Conservation (phyloP, 1,284 basidiomycete genomes). For the Austroboletus niveus region DNA sequence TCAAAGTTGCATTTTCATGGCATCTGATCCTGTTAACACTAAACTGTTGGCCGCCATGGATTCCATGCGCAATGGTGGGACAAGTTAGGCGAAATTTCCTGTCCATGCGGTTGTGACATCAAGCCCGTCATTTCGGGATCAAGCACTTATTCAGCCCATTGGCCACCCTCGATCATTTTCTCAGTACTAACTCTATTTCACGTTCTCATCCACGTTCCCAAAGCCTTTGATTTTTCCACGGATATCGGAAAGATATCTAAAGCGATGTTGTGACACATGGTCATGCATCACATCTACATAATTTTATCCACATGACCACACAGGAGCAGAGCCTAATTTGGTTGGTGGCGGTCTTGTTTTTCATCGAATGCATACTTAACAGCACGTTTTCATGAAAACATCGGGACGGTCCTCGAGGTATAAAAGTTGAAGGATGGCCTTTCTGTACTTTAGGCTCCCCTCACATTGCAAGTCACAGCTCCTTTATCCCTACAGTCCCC, state of each 20-base stretch:
- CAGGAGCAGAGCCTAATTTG: too few relatives aligned
- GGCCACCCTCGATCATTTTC: background rate
- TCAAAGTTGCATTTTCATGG: too few relatives aligned
- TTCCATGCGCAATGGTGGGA: background rate
- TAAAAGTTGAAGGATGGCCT: background rate
- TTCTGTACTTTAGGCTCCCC: background rate
- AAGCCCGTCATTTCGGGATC: background rate
- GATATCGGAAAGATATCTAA: background rate
- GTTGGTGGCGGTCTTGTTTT: slow-evolving; percentile 9
- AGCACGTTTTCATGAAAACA: background rate
- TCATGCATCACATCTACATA: too few relatives aligned
- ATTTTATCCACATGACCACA: background rate
- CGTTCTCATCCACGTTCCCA: background rate
- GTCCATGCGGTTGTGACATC: too few relatives aligned
- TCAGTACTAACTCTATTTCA: background rate
- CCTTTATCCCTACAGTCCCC: background rate
- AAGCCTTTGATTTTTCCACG: background rate
- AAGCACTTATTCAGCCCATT: background rate
- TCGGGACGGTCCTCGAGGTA: background rate
- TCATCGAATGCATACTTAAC: background rate
- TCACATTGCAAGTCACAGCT: background rate
- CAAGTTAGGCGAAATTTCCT: background rate
- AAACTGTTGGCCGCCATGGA: too few relatives aligned
- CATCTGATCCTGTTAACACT: background rate
- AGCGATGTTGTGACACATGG: background rate